Percentiles rank a stretch among this genome's conserved stretches.
phyloP scores from a whole-genome alignment of 371 early-diverging fungal species.

The Choanephora cucurbitarum region DNA sequence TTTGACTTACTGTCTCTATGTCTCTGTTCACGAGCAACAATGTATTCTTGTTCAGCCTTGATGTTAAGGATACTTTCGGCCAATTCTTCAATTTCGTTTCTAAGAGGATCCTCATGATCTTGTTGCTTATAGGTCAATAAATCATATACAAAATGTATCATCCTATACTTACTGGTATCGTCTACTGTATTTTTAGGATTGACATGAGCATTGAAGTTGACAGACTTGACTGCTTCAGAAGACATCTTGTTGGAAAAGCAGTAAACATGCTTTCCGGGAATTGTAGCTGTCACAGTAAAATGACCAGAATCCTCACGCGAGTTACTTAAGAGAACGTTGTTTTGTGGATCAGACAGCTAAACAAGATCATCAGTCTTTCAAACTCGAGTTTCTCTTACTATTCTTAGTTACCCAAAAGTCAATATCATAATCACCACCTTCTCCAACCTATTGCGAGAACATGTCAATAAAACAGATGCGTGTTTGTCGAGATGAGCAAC shows the following conservation, averaged over 20 bases:
- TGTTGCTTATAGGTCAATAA: too few species aligned
- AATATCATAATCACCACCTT: slow-evolving; percentile 68
- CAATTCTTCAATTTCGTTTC: slow-evolving; percentile 67
- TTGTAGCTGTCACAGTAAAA: slow-evolving; percentile 56
- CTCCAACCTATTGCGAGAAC: slow-evolving; percentile 58
- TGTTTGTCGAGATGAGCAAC: background rate
- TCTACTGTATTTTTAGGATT: slow-evolving; percentile 26
- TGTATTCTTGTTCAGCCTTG: slow-evolving; percentile 76
- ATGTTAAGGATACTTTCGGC: slow-evolving; percentile 66
- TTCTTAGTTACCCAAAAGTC: slow-evolving; percentile 68
- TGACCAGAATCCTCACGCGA: slow-evolving; percentile 52
- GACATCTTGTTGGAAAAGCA: slow-evolving; percentile 75
- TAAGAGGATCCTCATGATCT: slow-evolving; percentile 64
- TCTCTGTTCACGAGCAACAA: slow-evolving; percentile 66
- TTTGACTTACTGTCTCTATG: slow-evolving; percentile 72
- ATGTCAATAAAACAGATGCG: background rate
- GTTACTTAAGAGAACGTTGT: slow-evolving; percentile 47
- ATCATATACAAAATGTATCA: too few species aligned
- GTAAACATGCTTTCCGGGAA: slow-evolving; percentile 65
- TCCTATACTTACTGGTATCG: slow-evolving; percentile 34
- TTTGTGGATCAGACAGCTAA: slow-evolving; percentile 61
- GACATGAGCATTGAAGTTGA: slow-evolving; percentile 55
- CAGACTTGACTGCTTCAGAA: slow-evolving; percentile 51
- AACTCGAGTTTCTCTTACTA: too few species aligned
- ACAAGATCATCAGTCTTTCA: too few species aligned